Percentiles rank a stretch among this genome's conserved stretches.
phyloP scores from a whole-genome alignment of 345 rosid genomes.

The Sapria himalayana region DNA sequence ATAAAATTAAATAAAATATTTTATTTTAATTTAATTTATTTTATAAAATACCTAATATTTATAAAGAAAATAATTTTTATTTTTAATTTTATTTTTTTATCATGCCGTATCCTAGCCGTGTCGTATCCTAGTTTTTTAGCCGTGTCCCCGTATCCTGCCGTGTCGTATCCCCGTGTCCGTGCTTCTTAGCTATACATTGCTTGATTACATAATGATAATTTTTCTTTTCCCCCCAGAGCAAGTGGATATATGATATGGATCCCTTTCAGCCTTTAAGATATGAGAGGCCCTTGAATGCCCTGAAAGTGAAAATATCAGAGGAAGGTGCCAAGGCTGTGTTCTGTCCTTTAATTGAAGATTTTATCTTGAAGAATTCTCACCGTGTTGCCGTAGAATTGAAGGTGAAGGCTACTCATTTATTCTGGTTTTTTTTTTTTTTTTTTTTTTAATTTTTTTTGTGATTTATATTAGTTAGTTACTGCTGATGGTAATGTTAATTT shows the following conservation, averaged over 20 bases:
- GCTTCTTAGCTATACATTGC: too few species aligned
- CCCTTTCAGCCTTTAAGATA: conserved; percentile 92
- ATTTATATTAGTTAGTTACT: background rate
- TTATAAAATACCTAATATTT: too few species aligned
- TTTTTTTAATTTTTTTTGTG: conserved; percentile 6
- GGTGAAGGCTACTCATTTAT: conserved; percentile 27
- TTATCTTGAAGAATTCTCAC: conserved; percentile 63
- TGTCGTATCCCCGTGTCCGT: too few species aligned
- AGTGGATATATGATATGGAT: conserved; percentile 97
- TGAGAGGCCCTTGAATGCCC: conserved; percentile 53
- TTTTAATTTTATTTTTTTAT: conserved; percentile 11
- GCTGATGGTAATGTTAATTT: conserved; percentile 10
- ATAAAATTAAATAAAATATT: too few species aligned
- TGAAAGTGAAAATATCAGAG: conserved; percentile 66
- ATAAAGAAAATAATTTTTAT: too few species aligned
- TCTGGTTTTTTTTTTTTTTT: background rate
- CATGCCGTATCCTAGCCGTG: too few species aligned
- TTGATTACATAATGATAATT: too few species aligned
- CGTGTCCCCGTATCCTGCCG: too few species aligned
- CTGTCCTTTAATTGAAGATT: conserved; percentile 76
- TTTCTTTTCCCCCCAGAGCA: too few species aligned
- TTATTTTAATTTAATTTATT: too few species aligned
- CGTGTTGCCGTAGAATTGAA: conserved; percentile 86
- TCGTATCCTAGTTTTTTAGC: too few species aligned
- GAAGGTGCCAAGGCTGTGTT: conserved; percentile 90